Percentiles rank a stretch among this genome's conserved stretches.
Evolutionary conservation across 2,329 filamentous ascomycete species (phyloP).

Genomic region (Fusarium sp.): DNA sequence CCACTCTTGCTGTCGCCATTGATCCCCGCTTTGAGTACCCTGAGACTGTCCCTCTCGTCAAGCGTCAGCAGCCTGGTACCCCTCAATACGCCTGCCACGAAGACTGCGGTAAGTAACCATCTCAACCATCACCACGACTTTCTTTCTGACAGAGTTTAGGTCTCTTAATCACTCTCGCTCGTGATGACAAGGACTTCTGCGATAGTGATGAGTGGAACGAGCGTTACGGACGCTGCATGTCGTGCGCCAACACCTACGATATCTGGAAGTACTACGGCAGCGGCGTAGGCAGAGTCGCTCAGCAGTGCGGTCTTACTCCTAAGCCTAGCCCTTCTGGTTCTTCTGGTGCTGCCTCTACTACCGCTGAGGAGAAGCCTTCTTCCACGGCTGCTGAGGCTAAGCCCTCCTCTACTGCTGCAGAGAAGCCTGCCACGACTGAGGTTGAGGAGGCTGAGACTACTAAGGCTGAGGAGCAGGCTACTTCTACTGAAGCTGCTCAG

Average conservation of each 20-base stretch:
- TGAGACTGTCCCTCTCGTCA: conserved; percentile 46
- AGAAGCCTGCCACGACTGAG: neutral
- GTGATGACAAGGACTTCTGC: conserved; percentile 50
- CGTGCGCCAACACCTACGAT: conserved; percentile 56
- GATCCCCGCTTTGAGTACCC: conserved; percentile 50
- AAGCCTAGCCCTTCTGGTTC: conserved; percentile 33
- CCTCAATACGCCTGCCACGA: conserved; percentile 59
- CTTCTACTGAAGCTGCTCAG: neutral
- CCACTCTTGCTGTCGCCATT: conserved; percentile 23
- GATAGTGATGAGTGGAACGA: conserved; percentile 53
- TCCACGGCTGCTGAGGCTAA: neutral
- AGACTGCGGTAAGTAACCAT: conserved; percentile 56
- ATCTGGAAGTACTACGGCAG: conserved; percentile 60
- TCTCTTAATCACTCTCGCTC: conserved; percentile 51
- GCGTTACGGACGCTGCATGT: conserved; percentile 56
- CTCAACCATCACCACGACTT: fast-evolving
- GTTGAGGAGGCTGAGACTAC: neutral
- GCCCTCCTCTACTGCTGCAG: neutral
- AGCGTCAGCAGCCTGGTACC: conserved; percentile 59
- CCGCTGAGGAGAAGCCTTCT: neutral
- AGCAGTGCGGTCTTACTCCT: conserved; percentile 44
- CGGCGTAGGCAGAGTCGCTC: conserved; percentile 50
- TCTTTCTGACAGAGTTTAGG: neutral
- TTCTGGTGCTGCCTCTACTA: conserved; percentile 2
- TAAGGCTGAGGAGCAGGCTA: neutral